Evolutionary conservation across 208 protist genomes (phyloP).

Genomic region (Phytomonas sp.): DNA sequence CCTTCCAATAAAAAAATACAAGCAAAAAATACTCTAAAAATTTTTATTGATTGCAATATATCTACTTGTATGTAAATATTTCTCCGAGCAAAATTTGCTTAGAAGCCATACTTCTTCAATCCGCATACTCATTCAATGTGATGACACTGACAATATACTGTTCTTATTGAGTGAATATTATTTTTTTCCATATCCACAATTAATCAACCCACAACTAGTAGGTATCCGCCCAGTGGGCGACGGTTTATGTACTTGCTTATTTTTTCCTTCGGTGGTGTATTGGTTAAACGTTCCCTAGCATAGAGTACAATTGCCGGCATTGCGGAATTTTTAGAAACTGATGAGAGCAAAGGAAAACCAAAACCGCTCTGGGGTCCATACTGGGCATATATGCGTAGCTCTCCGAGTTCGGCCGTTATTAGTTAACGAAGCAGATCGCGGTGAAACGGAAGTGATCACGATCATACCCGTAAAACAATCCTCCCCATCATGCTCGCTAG

Average conservation of each 20-base stretch:
- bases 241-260: neutral
- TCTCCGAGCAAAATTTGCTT: neutral
- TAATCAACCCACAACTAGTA: neutral
- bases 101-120: neutral
- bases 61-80: neutral
- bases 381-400: conserved; percentile 29
- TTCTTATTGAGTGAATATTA: neutral
- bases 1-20: neutral
- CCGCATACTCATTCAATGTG: neutral
- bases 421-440: conserved; percentile 35
- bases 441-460: conserved; percentile 16
- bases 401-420: conserved; percentile 66
- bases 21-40: neutral
- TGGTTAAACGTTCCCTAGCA: neutral
- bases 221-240: neutral
- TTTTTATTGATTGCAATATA: neutral
- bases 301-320: neutral
- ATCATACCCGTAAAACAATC: neutral
- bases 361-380: neutral
- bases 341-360: neutral
- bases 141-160: neutral
- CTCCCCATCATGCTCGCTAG: neutral
- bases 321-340: neutral
- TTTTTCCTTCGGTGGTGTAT: neutral
- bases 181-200: neutral